These are phyloP conservation scores for Leishmania major DNA, from an alignment of 208 protist species.

Conservation along the genomic window DNA sequence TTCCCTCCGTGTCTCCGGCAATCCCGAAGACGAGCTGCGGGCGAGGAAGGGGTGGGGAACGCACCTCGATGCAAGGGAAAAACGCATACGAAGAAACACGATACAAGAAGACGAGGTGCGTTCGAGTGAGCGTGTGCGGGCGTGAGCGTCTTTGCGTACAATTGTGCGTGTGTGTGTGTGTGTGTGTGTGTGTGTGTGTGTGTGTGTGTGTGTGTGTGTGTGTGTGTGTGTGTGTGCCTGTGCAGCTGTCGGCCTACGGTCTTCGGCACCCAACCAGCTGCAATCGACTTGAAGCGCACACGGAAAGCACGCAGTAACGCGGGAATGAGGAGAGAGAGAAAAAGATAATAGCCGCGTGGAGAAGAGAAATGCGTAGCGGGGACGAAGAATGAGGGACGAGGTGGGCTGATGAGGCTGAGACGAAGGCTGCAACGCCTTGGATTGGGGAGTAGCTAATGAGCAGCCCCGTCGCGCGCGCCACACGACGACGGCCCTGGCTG, in stretches of 20 bases:
- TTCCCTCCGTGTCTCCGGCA: not conserved
- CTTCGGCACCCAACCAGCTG: not conserved
- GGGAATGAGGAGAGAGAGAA: not conserved
- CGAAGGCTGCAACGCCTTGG: not conserved
- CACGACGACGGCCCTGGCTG: not conserved
- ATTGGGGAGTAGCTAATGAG: not conserved
- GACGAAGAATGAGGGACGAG: not conserved
- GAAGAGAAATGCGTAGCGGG: not conserved
- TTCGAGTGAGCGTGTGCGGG: too few species aligned
- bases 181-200: not conserved
- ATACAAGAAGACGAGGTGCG: not conserved
- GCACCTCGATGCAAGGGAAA: too few species aligned
- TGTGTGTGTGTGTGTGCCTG: not conserved
- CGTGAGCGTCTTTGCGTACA: not conserved
- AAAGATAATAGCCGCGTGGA: not conserved
- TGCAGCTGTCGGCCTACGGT: not conserved
- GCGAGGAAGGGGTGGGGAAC: too few species aligned
- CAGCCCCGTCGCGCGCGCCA: not conserved
- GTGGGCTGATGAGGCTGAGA: conserved; percentile 1
- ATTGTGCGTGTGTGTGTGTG: not conserved
- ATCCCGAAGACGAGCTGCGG: not conserved
- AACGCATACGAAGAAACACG: too few species aligned
- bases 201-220: not conserved
- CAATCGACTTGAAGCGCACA: not conserved
- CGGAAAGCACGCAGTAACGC: not conserved